Percentiles rank a stretch among this genome's conserved stretches.
These are phyloP conservation scores for Spathaspora arborariae DNA, from an alignment of 805 yeast species.

Conservation along the genomic window DNA sequence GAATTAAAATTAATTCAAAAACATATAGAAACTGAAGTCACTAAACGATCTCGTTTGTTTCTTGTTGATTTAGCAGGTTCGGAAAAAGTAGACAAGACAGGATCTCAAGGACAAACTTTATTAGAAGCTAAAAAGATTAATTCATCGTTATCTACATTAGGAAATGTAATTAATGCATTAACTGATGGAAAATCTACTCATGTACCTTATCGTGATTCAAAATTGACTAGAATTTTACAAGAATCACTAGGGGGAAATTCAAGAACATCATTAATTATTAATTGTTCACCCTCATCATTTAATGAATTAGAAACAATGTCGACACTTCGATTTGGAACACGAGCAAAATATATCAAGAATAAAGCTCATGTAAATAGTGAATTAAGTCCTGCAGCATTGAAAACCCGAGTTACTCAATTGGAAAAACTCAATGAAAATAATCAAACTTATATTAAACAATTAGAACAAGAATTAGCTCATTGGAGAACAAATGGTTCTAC, in stretches of 20 bases:
- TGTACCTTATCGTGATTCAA: slow-evolving; percentile 83
- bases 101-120: slow-evolving; percentile 65
- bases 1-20: slow-evolving; percentile 66
- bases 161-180: slow-evolving; percentile 75
- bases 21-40: slow-evolving; percentile 48
- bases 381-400: slow-evolving; percentile 46
- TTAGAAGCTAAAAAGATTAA: slow-evolving; percentile 87
- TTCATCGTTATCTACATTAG: slow-evolving; percentile 70
- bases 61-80: slow-evolving; percentile 87
- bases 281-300: slow-evolving; percentile 75
- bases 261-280: slow-evolving; percentile 81
- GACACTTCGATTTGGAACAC: slow-evolving; percentile 82
- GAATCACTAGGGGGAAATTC: slow-evolving; percentile 87
- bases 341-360: slow-evolving; percentile 78
- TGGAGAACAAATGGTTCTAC: slow-evolving; percentile 22
- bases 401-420: slow-evolving; percentile 33
- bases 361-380: slow-evolving; percentile 62
- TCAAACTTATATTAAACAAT: slow-evolving; percentile 29
- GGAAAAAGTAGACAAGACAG: slow-evolving; percentile 74
- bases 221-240: slow-evolving; percentile 68
- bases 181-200: slow-evolving; percentile 68
- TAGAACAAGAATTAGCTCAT: slow-evolving; percentile 38
- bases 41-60: slow-evolving; percentile 61
- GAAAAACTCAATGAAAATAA: slow-evolving; percentile 29
- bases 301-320: slow-evolving; percentile 77